These are phyloP conservation scores for Elongisporangium prolatum DNA, from an alignment of 352 stramenopile genomes.

Conservation along the genomic window DNA sequence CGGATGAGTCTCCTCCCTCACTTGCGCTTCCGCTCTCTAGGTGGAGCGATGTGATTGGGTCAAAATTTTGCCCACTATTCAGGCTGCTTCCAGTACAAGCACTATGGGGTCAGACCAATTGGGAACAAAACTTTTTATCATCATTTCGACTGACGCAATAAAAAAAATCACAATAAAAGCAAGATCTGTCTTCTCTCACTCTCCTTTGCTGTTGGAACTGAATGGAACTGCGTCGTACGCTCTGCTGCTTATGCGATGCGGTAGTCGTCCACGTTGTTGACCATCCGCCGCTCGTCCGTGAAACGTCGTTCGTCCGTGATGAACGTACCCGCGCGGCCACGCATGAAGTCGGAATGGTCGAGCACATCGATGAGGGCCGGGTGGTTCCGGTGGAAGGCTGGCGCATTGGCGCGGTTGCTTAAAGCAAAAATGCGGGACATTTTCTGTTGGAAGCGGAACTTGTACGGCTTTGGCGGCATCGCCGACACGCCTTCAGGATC, in stretches of 20 bases:
- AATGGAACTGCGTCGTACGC: slow-evolving; percentile 3
- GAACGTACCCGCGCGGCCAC: slow-evolving; percentile 50
- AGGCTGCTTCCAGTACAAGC: neutral
- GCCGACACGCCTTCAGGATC: slow-evolving; percentile 84
- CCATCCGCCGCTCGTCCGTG: slow-evolving; percentile 18
- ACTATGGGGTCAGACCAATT: neutral
- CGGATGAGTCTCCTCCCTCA: neutral
- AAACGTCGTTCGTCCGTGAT: slow-evolving; percentile 32
- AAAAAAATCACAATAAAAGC: slow-evolving; percentile 1
- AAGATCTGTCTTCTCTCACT: slow-evolving; percentile 5
- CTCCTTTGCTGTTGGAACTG: neutral
- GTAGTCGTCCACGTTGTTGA: slow-evolving; percentile 15
- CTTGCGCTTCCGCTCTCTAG: slow-evolving; percentile 20
- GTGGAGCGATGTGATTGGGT: slow-evolving; percentile 50
- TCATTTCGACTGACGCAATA: neutral
- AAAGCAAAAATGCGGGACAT: slow-evolving; percentile 88
- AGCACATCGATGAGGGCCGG: slow-evolving; percentile 77
- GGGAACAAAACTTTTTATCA: neutral
- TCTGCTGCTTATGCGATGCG: slow-evolving; percentile 27
- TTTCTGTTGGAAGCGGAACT: slow-evolving; percentile 89
- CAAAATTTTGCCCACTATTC: slow-evolving; percentile 18
- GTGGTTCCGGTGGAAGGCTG: slow-evolving; percentile 69
- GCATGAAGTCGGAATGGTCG: slow-evolving; percentile 68
- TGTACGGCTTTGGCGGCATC: slow-evolving; percentile 86
- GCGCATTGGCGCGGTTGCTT: slow-evolving; percentile 51